These are phyloP conservation scores for Zelonia costaricensis DNA, from an alignment of 208 protist genomes.

Conservation along the genomic window DNA sequence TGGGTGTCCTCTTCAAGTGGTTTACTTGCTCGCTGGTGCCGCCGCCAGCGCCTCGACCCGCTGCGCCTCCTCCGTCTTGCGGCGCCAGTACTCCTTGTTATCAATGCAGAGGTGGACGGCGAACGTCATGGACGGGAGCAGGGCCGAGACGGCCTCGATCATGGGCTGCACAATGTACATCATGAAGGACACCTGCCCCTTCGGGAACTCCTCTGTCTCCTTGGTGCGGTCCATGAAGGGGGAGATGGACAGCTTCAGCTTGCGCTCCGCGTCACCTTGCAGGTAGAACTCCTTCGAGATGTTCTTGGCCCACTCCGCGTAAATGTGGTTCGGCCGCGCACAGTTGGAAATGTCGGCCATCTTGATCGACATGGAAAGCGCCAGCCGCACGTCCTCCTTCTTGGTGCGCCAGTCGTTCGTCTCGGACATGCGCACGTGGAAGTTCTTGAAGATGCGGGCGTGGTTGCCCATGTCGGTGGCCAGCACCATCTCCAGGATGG, in stretches of 20 bases:
- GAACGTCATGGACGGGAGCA: slow-evolving; percentile 85
- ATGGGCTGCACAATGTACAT: slow-evolving; percentile 92
- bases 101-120: slow-evolving; percentile 73
- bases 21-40: background rate
- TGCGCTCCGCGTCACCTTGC: slow-evolving; percentile 92
- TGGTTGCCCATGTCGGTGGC: slow-evolving; percentile 95
- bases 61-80: slow-evolving; percentile 36
- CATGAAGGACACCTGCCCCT: slow-evolving; percentile 92
- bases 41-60: background rate
- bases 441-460: slow-evolving; percentile 84
- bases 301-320: slow-evolving; percentile 90
- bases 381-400: slow-evolving; percentile 86
- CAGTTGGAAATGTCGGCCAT: slow-evolving; percentile 96
- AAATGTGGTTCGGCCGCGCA: slow-evolving; percentile 85
- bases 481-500: slow-evolving; percentile 92
- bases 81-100: slow-evolving; percentile 87
- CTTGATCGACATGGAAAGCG: slow-evolving; percentile 94
- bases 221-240: slow-evolving; percentile 93
- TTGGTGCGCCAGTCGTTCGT: slow-evolving; percentile 70
- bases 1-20: too few relatives aligned
- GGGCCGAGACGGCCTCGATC: slow-evolving; percentile 81
- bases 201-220: slow-evolving; percentile 79
- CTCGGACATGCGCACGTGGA: slow-evolving; percentile 76
- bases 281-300: slow-evolving; percentile 93
- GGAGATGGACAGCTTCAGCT: slow-evolving; percentile 80